Conservation (phyloP, 345 rosid species). For the Eucalyptus curtisii region DNA sequence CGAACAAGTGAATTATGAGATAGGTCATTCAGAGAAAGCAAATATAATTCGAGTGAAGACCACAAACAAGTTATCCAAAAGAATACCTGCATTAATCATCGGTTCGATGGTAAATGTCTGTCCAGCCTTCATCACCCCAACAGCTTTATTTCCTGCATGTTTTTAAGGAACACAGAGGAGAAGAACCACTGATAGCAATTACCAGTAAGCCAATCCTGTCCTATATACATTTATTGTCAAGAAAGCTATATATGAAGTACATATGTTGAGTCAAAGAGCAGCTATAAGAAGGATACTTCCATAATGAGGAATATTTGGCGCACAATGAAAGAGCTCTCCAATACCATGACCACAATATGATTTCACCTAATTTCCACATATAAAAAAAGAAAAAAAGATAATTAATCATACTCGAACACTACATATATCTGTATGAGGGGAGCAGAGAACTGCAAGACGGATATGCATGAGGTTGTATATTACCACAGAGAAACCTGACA, state of each 20-base stretch:
- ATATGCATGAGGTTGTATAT: neutral
- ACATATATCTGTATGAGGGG: neutral
- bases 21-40: neutral
- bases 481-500: conserved; percentile 98
- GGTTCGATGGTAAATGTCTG: conserved; percentile 98
- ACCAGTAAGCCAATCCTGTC: neutral
- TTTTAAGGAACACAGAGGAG: conserved; percentile 18
- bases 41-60: neutral
- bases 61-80: neutral
- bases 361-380: conserved; percentile 50
- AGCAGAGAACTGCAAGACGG: neutral
- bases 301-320: conserved; percentile 96
- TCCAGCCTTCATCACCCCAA: conserved; percentile 95
- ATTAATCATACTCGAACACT: neutral
- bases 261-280: neutral
- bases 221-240: neutral
- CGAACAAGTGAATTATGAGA: neutral
- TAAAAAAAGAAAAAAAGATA: neutral
- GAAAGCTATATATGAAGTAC: neutral
- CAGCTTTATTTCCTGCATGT: conserved; percentile 80
- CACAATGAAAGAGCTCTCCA: conserved; percentile 96
- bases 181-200: neutral
- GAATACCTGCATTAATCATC: conserved; percentile 88
- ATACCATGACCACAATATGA: conserved; percentile 95
- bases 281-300: conserved; percentile 53